Conservation (phyloP, 1,284 basidiomycete genomes). For the Acaromyces ingoldii region DNA sequence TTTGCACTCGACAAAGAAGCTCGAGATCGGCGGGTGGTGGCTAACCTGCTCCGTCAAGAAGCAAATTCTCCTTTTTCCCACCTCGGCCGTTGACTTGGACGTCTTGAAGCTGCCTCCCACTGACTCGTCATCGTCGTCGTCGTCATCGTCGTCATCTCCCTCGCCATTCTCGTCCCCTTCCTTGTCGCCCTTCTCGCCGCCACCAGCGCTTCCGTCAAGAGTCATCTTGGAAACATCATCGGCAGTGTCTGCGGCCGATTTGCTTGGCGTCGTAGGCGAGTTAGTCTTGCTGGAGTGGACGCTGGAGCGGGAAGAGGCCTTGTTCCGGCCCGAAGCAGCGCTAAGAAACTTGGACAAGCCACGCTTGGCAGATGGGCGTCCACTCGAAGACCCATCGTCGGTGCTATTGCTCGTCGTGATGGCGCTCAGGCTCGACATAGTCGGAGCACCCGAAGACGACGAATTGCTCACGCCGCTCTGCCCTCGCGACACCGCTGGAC, state of each 20-base stretch:
- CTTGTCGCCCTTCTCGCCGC: no score
- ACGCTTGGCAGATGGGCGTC: no score
- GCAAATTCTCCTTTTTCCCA: constrained; percentile 19
- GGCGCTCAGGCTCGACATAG: not conserved
- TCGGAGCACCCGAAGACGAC: no score
- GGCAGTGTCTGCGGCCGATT: constrained; percentile 2
- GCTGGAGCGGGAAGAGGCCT: not conserved
- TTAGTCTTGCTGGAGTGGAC: constrained; percentile 1
- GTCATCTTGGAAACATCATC: not conserved
- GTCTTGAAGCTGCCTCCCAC: constrained; percentile 16
- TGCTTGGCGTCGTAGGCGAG: not conserved
- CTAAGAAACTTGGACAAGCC: not conserved
- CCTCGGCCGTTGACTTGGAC: constrained; percentile 12
- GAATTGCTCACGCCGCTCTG: not conserved
- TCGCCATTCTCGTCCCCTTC: not conserved
- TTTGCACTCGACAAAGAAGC: constrained; percentile 57
- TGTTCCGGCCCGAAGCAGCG: not conserved
- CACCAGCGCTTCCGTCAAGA: no score
- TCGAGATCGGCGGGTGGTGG: constrained; percentile 91
- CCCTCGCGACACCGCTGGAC: not conserved
- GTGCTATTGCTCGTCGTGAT: not conserved
- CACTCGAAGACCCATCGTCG: no score
- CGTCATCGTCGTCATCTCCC: constrained; percentile 4
- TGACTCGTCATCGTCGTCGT: constrained; percentile 18
- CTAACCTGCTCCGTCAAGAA: constrained; percentile 61